phyloP scores from a whole-genome alignment of 1,284 basidiomycete species.

The Moniliophthora roreri region DNA sequence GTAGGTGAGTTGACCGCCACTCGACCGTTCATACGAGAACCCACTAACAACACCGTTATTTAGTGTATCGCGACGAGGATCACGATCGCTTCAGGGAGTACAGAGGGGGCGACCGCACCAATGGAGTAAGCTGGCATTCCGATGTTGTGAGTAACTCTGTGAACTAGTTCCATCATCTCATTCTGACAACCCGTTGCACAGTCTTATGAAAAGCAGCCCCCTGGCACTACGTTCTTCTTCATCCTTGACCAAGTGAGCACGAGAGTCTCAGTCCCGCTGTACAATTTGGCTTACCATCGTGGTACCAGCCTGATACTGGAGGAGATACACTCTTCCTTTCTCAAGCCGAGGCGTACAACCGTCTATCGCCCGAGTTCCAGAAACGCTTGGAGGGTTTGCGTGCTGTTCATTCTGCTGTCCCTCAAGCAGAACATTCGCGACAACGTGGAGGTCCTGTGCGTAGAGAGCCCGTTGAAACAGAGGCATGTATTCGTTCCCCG shows the following conservation, averaged over 20 bases:
- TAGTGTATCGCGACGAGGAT: constrained; percentile 42
- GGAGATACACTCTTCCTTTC: constrained; percentile 64
- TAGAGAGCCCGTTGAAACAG: constrained; percentile 61
- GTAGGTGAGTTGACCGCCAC: constrained; percentile 31
- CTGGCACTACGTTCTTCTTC: constrained; percentile 61
- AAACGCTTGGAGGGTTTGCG: constrained; percentile 62
- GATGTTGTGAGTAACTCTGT: constrained; percentile 36
- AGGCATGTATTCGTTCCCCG: constrained; percentile 26
- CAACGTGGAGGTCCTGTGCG: constrained; percentile 54
- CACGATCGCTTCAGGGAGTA: constrained; percentile 32
- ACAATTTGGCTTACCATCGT: not conserved
- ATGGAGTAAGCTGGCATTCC: constrained; percentile 40
- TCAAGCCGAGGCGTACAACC: constrained; percentile 63
- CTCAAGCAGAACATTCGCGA: constrained; percentile 56
- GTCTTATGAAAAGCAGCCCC: constrained; percentile 63
- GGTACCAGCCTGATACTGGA: constrained; percentile 32
- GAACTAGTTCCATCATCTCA: not conserved
- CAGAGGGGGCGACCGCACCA: constrained; percentile 27
- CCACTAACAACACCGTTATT: too few species aligned
- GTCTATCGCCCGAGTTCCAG: constrained; percentile 68
- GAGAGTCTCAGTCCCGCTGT: too few species aligned
- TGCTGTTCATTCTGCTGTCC: constrained; percentile 64
- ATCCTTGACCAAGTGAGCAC: constrained; percentile 42
- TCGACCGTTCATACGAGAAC: too few species aligned
- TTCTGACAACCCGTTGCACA: constrained; percentile 12